Percentiles rank a stretch among this genome's conserved stretches.
Conservation (phyloP, 495 filamentous ascomycete genomes). For the Trichoderma reesei region DNA sequence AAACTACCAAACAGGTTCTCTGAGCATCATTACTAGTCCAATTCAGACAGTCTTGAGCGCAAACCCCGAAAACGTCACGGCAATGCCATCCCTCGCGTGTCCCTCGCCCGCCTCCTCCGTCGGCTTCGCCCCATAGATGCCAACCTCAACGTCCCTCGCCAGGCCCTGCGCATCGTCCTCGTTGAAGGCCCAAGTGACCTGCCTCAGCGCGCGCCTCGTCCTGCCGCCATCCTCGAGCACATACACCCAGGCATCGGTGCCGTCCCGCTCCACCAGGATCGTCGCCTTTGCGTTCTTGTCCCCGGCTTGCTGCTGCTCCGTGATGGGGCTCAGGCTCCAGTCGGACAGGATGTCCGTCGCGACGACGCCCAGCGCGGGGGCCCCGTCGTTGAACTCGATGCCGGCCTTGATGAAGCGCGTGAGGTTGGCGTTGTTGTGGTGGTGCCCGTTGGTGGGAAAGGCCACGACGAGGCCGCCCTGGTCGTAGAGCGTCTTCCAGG, state of each 20-base stretch:
- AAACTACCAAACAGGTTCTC: background rate
- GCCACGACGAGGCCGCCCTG: background rate
- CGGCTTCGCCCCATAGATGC: background rate
- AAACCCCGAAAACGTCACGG: background rate
- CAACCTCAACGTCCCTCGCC: background rate
- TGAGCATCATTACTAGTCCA: background rate
- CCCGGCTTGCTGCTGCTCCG: background rate
- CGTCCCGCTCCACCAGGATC: background rate
- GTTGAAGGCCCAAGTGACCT: background rate
- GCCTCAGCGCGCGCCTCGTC: slow-evolving; percentile 1
- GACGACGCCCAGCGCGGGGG: background rate
- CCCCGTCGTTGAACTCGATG: background rate
- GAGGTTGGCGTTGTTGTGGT: background rate
- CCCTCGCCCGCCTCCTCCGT: background rate
- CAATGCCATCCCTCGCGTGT: background rate
- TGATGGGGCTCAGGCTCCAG: background rate
- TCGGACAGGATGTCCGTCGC: background rate
- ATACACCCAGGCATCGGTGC: background rate
- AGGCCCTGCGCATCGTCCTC: background rate
- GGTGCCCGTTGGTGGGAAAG: background rate
- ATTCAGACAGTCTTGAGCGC: background rate
- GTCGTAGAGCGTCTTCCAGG: slow-evolving; percentile 2
- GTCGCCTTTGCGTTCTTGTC: background rate
- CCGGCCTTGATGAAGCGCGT: slow-evolving; percentile 1
- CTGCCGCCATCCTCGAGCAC: background rate